Evolutionary conservation across 208 protist genomes (phyloP).

Genomic region (Angomonas deanei): DNA sequence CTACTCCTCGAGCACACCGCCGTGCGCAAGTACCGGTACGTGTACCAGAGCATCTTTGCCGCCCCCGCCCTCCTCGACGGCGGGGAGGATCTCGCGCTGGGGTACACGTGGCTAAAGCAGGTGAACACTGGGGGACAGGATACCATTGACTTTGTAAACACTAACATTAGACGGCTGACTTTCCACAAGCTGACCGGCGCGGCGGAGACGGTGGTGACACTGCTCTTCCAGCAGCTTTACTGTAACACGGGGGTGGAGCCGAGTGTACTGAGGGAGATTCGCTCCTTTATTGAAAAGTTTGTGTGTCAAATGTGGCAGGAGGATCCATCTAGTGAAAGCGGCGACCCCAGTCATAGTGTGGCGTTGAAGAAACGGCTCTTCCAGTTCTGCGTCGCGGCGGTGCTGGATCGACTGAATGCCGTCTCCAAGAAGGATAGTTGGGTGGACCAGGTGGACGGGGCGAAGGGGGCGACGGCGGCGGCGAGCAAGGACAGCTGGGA

Average conservation of each 20-base stretch:
- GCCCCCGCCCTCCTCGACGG: constrained; percentile 71
- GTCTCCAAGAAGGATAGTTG: background rate
- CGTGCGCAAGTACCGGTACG: constrained; percentile 35
- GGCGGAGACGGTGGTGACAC: background rate
- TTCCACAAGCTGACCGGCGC: background rate
- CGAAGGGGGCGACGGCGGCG: background rate
- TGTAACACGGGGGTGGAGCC: constrained; percentile 41
- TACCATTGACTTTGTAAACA: background rate
- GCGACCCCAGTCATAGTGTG: background rate
- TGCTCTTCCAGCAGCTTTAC: constrained; percentile 25
- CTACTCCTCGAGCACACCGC: constrained; percentile 28
- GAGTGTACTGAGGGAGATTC: constrained; percentile 42
- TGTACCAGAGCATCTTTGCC: constrained; percentile 44
- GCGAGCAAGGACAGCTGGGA: constrained; percentile 11
- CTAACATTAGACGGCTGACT: background rate
- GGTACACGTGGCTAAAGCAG: constrained; percentile 51
- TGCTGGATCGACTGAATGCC: background rate
- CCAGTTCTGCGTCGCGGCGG: background rate
- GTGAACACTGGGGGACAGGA: background rate
- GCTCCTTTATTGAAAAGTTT: constrained; percentile 37
- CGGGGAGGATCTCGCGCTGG: constrained; percentile 57
- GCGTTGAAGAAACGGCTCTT: background rate
- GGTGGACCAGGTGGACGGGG: background rate
- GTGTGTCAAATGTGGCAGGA: background rate
- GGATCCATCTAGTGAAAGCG: background rate